These are phyloP conservation scores for Cutaneotrichosporon cavernicola DNA, from an alignment of 1,284 basidiomycete species.

Conservation along the genomic window DNA sequence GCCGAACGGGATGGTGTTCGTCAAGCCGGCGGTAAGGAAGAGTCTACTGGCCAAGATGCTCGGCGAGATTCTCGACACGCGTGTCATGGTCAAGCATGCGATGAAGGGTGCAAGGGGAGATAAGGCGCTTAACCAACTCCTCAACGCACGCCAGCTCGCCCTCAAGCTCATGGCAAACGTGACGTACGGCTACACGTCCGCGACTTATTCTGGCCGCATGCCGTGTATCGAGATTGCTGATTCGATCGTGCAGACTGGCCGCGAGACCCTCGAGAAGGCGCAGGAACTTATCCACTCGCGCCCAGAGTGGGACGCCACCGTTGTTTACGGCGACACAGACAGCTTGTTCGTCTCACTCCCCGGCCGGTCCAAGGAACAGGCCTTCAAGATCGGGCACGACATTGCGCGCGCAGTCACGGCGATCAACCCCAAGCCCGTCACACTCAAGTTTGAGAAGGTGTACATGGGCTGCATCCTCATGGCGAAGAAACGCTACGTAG, in stretches of 20 bases:
- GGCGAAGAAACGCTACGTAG: slow-evolving; percentile 96
- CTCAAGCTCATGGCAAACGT: slow-evolving; percentile 83
- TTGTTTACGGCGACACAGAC: slow-evolving; percentile 99
- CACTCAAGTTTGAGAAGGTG: slow-evolving; percentile 97
- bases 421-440: slow-evolving; percentile 84
- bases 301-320: slow-evolving; percentile 80
- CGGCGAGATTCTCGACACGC: slow-evolving; percentile 86
- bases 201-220: slow-evolving; percentile 93
- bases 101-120: slow-evolving; percentile 79
- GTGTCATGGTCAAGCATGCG: slow-evolving; percentile 94
- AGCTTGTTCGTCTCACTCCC: slow-evolving; percentile 87
- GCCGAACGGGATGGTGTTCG: slow-evolving; percentile 92
- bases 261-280: slow-evolving; percentile 94
- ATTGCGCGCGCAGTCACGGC: slow-evolving; percentile 85
- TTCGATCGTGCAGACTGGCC: slow-evolving; percentile 92
- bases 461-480: slow-evolving; percentile 90
- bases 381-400: slow-evolving; percentile 86
- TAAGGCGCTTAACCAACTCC: slow-evolving; percentile 70
- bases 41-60: slow-evolving; percentile 90
- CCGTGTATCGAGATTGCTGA: slow-evolving; percentile 97
- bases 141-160: slow-evolving; percentile 84
- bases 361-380: slow-evolving; percentile 87
- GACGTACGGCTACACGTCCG: slow-evolving; percentile 92
- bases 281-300: slow-evolving; percentile 76
- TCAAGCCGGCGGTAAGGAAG: slow-evolving; percentile 78